Percentiles rank a stretch among this genome's conserved stretches.
phyloP scores from a whole-genome alignment of 1,284 basidiomycete genomes.

The Cutaneotrichosporon daszewskae region DNA sequence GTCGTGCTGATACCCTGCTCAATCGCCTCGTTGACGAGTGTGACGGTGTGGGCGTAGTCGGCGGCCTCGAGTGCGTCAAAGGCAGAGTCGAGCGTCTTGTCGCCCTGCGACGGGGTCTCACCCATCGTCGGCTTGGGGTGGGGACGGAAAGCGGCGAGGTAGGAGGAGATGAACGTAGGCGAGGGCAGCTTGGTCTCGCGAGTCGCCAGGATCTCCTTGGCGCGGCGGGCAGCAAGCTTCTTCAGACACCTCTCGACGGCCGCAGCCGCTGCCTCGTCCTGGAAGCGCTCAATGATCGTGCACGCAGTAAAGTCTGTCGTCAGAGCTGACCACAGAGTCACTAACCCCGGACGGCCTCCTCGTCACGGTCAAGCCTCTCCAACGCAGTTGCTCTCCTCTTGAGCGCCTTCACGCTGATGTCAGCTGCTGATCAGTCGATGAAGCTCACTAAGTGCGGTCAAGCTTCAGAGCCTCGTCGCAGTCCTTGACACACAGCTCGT shows the following conservation, averaged over 20 bases:
- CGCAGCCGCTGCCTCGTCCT: conserved; percentile 70
- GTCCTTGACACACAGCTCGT: conserved; percentile 81
- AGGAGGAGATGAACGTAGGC: conserved; percentile 87
- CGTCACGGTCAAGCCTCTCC: conserved; percentile 68
- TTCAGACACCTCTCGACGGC: conserved; percentile 90
- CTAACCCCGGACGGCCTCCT: conserved; percentile 72
- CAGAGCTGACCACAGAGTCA: conserved; percentile 1
- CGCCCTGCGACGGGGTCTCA: conserved; percentile 63
- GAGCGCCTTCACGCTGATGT: conserved; percentile 71
- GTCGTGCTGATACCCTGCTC: conserved; percentile 80
- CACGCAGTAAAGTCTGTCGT: conserved; percentile 80
- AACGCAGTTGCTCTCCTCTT: conserved; percentile 84
- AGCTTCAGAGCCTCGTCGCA: conserved; percentile 83
- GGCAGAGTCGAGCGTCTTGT: conserved; percentile 74
- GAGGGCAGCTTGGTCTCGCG: conserved; percentile 84
- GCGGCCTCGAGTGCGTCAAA: conserved; percentile 77
- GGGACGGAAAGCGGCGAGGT: conserved; percentile 92
- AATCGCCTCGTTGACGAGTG: conserved; percentile 76
- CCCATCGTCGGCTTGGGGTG: conserved; percentile 68
- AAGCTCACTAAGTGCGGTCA: conserved; percentile 63
- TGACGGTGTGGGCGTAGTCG: conserved; percentile 79
- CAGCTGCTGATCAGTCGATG: background rate
- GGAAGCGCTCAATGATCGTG: conserved; percentile 89
- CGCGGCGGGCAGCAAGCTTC: conserved; percentile 68
- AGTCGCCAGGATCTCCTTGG: conserved; percentile 59